Evolutionary conservation across 345 rosid species (phyloP).

Genomic region (Acer saccharum): DNA sequence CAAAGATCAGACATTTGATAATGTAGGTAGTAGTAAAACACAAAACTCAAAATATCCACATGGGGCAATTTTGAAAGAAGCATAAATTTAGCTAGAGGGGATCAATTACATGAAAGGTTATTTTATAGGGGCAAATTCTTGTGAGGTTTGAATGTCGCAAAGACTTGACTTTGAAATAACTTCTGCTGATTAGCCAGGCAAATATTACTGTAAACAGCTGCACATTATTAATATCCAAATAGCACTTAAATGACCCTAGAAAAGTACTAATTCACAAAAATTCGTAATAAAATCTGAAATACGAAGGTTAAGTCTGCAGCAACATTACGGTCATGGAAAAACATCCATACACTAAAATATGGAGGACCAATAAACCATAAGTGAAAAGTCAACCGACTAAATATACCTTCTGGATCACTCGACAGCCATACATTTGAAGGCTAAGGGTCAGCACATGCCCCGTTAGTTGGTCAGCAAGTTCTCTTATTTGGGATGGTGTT

Average conservation of each 20-base stretch:
- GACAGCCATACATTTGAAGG: conserved; percentile 98
- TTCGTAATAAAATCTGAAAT: not conserved
- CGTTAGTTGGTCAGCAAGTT: conserved; percentile 77
- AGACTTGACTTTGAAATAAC: not conserved
- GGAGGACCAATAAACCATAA: not conserved
- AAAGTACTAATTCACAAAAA: not conserved
- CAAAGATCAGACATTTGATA: not conserved
- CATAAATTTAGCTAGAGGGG: not conserved
- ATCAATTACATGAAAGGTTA: not conserved
- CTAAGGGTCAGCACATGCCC: conserved; percentile 86
- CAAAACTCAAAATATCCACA: not conserved
- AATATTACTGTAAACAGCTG: not conserved
- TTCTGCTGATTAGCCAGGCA: not conserved
- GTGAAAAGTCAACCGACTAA: not conserved
- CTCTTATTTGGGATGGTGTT: conserved; percentile 75
- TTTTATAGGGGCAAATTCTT: not conserved
- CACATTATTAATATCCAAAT: conserved; percentile 1
- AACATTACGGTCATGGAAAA: not conserved
- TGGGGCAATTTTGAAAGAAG: not conserved
- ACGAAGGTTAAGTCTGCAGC: not conserved
- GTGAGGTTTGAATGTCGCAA: not conserved
- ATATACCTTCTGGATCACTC: conserved; percentile 92
- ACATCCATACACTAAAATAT: not conserved
- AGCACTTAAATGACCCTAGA: not conserved
- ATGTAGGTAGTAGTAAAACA: not conserved